Evolutionary conservation across 106 monocot genomes (phyloP).

Genomic region (Phalaenopsis aphrodite): DNA sequence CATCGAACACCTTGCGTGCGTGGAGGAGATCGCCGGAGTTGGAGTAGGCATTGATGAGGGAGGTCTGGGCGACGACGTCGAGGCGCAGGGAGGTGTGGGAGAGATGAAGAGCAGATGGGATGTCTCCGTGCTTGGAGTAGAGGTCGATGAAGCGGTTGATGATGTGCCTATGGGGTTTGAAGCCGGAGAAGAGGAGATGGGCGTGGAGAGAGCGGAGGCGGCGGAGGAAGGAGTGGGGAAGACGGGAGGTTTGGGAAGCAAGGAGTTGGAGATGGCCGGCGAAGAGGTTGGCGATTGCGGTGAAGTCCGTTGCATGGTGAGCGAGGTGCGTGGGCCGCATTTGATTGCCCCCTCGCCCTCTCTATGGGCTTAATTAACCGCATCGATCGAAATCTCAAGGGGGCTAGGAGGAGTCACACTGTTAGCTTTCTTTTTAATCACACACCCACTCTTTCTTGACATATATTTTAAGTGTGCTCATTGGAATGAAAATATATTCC

Average conservation of each 20-base stretch:
- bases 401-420: no score
- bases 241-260: slow-evolving; percentile 1
- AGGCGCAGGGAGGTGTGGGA: slow-evolving; percentile 22
- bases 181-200: slow-evolving; percentile 64
- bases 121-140: slow-evolving; percentile 58
- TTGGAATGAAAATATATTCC: no score
- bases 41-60: slow-evolving; percentile 52
- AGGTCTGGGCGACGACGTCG: slow-evolving; percentile 54
- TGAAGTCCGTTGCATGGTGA: slow-evolving; percentile 7
- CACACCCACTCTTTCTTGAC: no score
- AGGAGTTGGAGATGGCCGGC: slow-evolving; percentile 47
- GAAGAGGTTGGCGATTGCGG: slow-evolving; percentile 32
- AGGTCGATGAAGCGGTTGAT: slow-evolving; percentile 83
- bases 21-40: slow-evolving; percentile 23
- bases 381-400: no score
- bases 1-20: slow-evolving; percentile 53
- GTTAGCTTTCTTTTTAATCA: no score
- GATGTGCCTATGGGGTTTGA: slow-evolving; percentile 62
- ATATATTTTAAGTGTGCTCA: no score
- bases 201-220: slow-evolving; percentile 76
- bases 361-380: no score
- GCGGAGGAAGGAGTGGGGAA: slow-evolving; percentile 15
- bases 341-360: neutral
- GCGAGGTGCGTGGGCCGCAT: neutral
- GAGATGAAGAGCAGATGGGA: slow-evolving; percentile 54